Conservation (phyloP, 352 stramenopile species). For the Globisporangium parvum region DNA sequence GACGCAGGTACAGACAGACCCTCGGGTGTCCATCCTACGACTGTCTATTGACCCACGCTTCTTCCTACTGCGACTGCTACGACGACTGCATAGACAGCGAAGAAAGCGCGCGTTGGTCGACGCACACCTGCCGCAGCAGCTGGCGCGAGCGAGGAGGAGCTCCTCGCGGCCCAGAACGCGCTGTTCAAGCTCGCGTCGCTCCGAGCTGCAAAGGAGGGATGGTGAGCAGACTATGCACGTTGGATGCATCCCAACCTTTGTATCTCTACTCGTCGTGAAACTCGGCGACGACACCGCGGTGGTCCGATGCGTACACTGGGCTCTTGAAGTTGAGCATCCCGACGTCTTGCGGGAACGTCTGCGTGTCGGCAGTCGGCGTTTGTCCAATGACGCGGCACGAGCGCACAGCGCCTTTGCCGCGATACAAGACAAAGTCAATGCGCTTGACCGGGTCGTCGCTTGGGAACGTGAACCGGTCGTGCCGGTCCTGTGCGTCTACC, state of each 20-base stretch:
- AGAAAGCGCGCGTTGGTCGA: slow-evolving; percentile 32
- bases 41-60: not conserved
- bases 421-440: slow-evolving; percentile 84
- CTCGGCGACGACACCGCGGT: slow-evolving; percentile 74
- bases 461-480: slow-evolving; percentile 76
- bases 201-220: slow-evolving; percentile 56
- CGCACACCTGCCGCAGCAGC: slow-evolving; percentile 18
- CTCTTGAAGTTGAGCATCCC: slow-evolving; percentile 75
- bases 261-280: slow-evolving; percentile 19
- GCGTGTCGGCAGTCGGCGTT: slow-evolving; percentile 60
- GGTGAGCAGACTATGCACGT: slow-evolving; percentile 19
- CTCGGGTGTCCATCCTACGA: not conserved
- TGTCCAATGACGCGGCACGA: slow-evolving; percentile 76
- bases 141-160: slow-evolving; percentile 41
- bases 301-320: slow-evolving; percentile 83
- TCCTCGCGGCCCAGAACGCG: slow-evolving; percentile 65
- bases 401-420: slow-evolving; percentile 53
- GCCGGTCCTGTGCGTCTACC: slow-evolving; percentile 28
- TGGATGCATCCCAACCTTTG: not conserved
- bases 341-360: slow-evolving; percentile 42
- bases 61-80: not conserved
- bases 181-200: slow-evolving; percentile 64
- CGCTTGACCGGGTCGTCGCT: slow-evolving; percentile 80
- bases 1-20: not conserved
- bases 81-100: slow-evolving; percentile 16